Conservation (phyloP, 495 filamentous ascomycete species). For the Penicillium arizonense region DNA sequence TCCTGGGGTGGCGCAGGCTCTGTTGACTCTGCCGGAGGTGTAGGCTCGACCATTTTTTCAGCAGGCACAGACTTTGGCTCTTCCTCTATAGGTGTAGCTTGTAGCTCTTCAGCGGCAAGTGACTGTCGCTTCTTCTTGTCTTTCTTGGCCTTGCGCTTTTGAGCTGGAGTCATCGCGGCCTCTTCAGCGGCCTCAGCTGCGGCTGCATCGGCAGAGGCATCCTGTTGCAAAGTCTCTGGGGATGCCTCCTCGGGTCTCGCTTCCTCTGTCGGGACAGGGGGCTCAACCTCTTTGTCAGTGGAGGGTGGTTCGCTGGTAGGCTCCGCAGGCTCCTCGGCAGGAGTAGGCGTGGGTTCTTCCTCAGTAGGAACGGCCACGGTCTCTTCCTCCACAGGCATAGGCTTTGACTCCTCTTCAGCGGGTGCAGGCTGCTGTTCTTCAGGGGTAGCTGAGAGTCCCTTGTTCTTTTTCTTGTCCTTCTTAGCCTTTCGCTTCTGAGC, state of each 20-base stretch:
- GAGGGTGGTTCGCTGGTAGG: no score
- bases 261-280: no score
- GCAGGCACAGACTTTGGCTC: background rate
- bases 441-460: background rate
- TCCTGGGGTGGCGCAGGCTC: background rate
- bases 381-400: background rate
- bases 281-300: no score
- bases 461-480: slow-evolving; percentile 12
- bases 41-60: background rate
- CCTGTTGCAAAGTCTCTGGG: background rate
- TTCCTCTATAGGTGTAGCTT: background rate
- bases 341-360: background rate
- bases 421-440: background rate
- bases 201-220: background rate
- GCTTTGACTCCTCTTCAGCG: background rate
- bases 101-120: slow-evolving; percentile 2
- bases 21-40: background rate
- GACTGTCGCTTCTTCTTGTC: slow-evolving; percentile 2
- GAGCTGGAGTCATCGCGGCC: background rate
- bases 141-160: slow-evolving; percentile 2
- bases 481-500: slow-evolving; percentile 5
- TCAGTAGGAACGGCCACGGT: background rate
- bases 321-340: background rate
- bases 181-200: background rate
- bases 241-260: no score